Evolutionary conservation across 176 grass and related monocot genomes (phyloP), one percentile per base, ranked within the genome.

Genomic region (Rhynchospora pubera): DNA sequence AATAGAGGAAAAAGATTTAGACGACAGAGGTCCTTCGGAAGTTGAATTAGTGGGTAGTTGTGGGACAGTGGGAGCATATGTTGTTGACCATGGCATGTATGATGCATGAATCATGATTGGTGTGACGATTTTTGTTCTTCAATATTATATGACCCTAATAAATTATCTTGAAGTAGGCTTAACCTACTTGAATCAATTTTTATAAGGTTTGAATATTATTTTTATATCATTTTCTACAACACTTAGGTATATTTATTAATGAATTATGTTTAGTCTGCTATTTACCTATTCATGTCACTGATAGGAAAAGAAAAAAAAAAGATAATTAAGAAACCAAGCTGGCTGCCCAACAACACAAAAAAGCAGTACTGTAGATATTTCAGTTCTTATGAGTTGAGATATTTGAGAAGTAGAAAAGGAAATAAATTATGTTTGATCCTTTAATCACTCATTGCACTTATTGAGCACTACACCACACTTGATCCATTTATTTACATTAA

Each of bases 401-500:
- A 52, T 50, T 23, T 22, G 50, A 47, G 9, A 75, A 51, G 7
- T 6, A 32, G 14, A 74, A 12, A 45, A 14, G n/a, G 21, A 26
- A 26, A 57, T 32, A 56, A 47, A 63, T 9, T 42, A 44, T 44
- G 48, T 53, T 76, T 76, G 6, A 55, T 53, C 53, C 22, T 50
- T 45, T 79, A 61, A 57, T 78, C 22, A 78, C 28, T 32, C 48
- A 30, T 77, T 77, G 39, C 19, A 79, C 30, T 79, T n/a, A 79
- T 62, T 61, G 15, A 79, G 52, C 78, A 80, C 2, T 46, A 57
- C 9, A 39, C 47, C 78, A 57, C 32, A 46, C n/a, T 46, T 80
- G 52, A 80, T 62, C 15, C 32, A 44, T 16, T 80, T 62, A 45
- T 46, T 62, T 62, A 80, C 78, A 80, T 62, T 43, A 80, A 45